phyloP scores from a whole-genome alignment of 345 rosid species.

The Euphorbia lathyris region DNA sequence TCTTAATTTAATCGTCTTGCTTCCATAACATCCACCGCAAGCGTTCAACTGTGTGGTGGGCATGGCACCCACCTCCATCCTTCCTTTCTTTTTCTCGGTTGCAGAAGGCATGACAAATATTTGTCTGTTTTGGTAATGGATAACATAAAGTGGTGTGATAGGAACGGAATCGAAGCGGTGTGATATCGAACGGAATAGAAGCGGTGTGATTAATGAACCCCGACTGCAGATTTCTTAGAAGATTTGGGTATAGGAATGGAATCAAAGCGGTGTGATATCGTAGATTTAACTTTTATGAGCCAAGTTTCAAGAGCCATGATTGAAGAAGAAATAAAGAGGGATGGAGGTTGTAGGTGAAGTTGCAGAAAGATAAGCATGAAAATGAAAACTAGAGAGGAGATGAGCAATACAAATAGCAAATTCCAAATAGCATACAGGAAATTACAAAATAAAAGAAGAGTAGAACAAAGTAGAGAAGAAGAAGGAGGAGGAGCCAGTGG shows the following conservation, averaged over 20 bases:
- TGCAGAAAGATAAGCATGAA: constrained; percentile 34
- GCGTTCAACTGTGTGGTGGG: neutral
- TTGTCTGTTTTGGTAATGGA: too few species aligned
- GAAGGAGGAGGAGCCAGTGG: too few species aligned
- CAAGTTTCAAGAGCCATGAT: constrained; percentile 89
- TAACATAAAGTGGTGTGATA: too few species aligned
- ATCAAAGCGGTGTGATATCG: constrained; percentile 50
- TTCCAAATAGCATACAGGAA: neutral
- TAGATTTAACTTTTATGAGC: constrained; percentile 63
- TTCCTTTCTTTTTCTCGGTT: too few species aligned
- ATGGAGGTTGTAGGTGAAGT: constrained; percentile 10
- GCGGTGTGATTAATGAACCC: too few species aligned
- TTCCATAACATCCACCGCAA: constrained; percentile 6
- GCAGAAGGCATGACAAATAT: too few species aligned
- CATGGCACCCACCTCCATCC: neutral
- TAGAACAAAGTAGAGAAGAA: too few species aligned
- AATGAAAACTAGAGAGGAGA: constrained; percentile 26
- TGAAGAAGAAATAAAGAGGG: constrained; percentile 24
- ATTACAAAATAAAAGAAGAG: too few species aligned
- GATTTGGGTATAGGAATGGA: constrained; percentile 36
- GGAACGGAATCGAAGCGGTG: too few species aligned
- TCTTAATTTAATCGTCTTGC: constrained; percentile 50
- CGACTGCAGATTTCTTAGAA: constrained; percentile 42
- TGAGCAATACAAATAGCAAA: constrained; percentile 17
- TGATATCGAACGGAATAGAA: too few species aligned